phyloP scores from a whole-genome alignment of 768 basidiomycete genomes.

The Boletales sp. region DNA sequence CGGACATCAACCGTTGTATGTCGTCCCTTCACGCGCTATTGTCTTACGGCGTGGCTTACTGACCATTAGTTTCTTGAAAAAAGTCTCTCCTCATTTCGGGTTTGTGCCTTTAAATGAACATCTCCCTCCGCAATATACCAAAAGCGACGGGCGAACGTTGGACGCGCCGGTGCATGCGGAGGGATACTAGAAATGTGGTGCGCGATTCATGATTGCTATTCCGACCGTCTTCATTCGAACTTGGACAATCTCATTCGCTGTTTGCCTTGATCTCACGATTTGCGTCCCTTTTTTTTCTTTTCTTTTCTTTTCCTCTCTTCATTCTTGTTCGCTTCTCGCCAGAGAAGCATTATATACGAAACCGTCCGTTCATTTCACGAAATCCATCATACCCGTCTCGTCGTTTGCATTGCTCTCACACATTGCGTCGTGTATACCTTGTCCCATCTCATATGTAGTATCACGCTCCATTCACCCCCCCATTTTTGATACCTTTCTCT shows the following conservation, averaged over 20 bases:
- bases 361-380: constrained; percentile 33
- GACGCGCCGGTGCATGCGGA: constrained; percentile 20
- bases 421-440: constrained; percentile 37
- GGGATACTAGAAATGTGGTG: constrained; percentile 29
- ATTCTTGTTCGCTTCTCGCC: constrained; percentile 29
- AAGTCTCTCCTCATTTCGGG: constrained; percentile 82
- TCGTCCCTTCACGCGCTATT: constrained; percentile 28
- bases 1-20: constrained; percentile 84
- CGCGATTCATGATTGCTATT: constrained; percentile 25
- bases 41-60: constrained; percentile 43
- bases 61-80: constrained; percentile 39
- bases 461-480: constrained; percentile 29
- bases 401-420: constrained; percentile 36
- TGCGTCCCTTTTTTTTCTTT: constrained; percentile 28
- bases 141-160: constrained; percentile 51
- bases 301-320: constrained; percentile 1
- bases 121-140: constrained; percentile 60
- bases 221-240: constrained; percentile 31
- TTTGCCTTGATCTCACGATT: constrained; percentile 32
- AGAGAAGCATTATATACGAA: constrained; percentile 31
- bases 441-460: constrained; percentile 36
- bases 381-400: constrained; percentile 31
- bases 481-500: constrained; percentile 34
- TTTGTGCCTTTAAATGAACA: constrained; percentile 82
- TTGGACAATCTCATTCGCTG: constrained; percentile 28